These are phyloP conservation scores for Cadophora sp. DNA, from an alignment of 2,329 filamentous ascomycete species.

Conservation along the genomic window DNA sequence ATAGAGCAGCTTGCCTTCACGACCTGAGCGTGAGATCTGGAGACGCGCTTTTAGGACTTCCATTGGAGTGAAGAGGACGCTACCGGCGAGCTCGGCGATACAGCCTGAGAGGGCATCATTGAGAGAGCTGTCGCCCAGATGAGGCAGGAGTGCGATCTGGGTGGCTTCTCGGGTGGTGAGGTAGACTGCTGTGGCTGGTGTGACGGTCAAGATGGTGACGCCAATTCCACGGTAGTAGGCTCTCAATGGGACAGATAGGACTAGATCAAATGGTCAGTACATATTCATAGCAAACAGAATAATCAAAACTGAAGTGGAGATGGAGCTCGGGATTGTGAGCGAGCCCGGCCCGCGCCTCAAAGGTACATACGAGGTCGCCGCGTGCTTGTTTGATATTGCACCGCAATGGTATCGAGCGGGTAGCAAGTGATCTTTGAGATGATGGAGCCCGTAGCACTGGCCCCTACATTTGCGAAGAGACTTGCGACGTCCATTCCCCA, in stretches of 20 bases:
- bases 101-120: conserved; percentile 30
- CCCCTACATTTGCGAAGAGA: conserved; percentile 31
- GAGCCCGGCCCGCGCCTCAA: neutral
- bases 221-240: conserved; percentile 36
- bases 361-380: conserved; percentile 26
- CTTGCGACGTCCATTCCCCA: conserved; percentile 32
- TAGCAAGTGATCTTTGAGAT: conserved; percentile 32
- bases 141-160: conserved; percentile 30
- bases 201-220: conserved; percentile 32
- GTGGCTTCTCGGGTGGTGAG: conserved; percentile 31
- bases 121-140: conserved; percentile 30
- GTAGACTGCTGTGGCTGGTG: conserved; percentile 34
- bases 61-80: conserved; percentile 34
- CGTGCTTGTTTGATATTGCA: conserved; percentile 35
- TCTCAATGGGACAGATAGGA: conserved; percentile 32
- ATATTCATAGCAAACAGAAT: neutral
- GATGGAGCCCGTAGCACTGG: conserved; percentile 32
- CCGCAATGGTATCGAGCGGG: conserved; percentile 35
- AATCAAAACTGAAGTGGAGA: neutral
- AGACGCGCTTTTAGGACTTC: conserved; percentile 35
- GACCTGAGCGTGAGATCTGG: conserved; percentile 29
- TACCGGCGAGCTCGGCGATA: conserved; percentile 31
- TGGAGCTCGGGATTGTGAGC: neutral
- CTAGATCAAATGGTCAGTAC: neutral
- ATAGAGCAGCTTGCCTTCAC: conserved; percentile 31